These are phyloP conservation scores for Lipomyces kockii DNA, from an alignment of 805 yeast genomes.

Conservation along the genomic window DNA sequence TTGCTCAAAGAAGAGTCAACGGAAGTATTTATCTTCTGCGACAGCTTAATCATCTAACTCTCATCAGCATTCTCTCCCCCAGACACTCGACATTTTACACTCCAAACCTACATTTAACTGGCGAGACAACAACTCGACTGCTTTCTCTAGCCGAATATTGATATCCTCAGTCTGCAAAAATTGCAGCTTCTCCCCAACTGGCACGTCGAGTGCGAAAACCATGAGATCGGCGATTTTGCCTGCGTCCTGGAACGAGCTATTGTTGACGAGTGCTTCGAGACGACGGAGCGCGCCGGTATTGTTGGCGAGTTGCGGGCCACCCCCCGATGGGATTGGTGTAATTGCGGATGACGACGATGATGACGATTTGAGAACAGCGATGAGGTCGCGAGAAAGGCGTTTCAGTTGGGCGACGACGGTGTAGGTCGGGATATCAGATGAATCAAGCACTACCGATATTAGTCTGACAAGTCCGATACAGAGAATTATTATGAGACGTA, in stretches of 20 bases:
- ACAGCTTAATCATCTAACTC: slow-evolving; percentile 28
- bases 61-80: not conserved
- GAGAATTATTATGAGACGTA: not conserved
- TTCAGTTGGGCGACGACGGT: slow-evolving; percentile 33
- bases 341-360: not conserved
- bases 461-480: slow-evolving; percentile 8
- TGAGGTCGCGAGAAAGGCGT: slow-evolving; percentile 32
- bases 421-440: slow-evolving; percentile 34
- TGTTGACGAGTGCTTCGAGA: slow-evolving; percentile 28
- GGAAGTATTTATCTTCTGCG: slow-evolving; percentile 38
- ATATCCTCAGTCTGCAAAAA: slow-evolving; percentile 42
- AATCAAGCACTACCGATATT: slow-evolving; percentile 26
- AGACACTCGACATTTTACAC: not conserved
- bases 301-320: not conserved
- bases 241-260: slow-evolving; percentile 37
- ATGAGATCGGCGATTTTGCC: slow-evolving; percentile 46
- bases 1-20: slow-evolving; percentile 37
- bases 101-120: slow-evolving; percentile 23
- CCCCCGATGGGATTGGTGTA: not conserved
- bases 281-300: slow-evolving; percentile 21
- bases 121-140: slow-evolving; percentile 28
- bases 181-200: slow-evolving; percentile 41
- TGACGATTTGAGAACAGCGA: slow-evolving; percentile 23
- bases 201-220: slow-evolving; percentile 45
- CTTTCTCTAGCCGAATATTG: slow-evolving; percentile 37